Conservation (phyloP, 495 filamentous ascomycete genomes). For the Xylaria flabelliformis region DNA sequence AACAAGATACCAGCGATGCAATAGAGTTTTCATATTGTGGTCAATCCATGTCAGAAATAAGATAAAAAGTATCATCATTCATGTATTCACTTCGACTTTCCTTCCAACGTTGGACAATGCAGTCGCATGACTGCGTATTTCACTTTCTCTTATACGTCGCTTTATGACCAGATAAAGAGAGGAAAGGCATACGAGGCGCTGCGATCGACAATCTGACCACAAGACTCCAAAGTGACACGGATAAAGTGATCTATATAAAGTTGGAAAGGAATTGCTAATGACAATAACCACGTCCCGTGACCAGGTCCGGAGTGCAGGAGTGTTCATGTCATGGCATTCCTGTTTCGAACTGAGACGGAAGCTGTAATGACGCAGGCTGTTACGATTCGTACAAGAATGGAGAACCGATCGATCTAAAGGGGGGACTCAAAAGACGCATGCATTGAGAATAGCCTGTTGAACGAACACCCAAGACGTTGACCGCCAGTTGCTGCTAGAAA, state of each 20-base stretch:
- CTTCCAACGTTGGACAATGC: neutral
- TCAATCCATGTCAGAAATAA: neutral
- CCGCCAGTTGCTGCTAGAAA: neutral
- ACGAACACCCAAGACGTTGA: neutral
- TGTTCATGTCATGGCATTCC: neutral
- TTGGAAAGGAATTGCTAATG: neutral
- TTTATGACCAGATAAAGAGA: neutral
- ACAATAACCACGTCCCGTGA: slow-evolving; percentile 6
- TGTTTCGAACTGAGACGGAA: neutral
- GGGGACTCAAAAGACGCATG: neutral
- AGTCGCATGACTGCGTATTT: neutral
- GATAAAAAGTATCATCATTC: neutral
- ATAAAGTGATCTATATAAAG: slow-evolving; percentile 1
- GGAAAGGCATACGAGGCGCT: neutral
- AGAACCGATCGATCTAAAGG: neutral
- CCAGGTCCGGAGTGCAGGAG: neutral
- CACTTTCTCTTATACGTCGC: neutral
- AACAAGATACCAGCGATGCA: neutral
- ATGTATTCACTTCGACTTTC: neutral
- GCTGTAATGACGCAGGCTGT: neutral
- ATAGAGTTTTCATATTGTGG: neutral
- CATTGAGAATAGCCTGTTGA: neutral
- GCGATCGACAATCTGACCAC: neutral
- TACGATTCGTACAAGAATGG: too few relatives aligned
- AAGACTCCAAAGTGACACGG: neutral